A percentile compares a stretch with the other conserved stretches of the same genome.
phyloP scores from a whole-genome alignment of 805 yeast genomes.

The Pichia manshurica region DNA sequence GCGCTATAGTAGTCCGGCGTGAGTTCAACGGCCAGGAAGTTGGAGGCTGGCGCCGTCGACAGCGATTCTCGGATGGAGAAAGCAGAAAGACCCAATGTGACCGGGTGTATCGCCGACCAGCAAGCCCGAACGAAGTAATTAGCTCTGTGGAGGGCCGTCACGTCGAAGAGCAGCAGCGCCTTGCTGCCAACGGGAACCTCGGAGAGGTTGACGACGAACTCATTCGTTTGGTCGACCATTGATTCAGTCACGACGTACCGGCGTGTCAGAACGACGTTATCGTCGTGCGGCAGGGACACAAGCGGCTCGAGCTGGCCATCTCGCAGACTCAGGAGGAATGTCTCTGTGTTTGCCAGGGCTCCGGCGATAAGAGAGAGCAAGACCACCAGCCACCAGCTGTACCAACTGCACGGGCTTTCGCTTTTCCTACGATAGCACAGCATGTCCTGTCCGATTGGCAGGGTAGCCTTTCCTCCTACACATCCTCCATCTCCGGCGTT shows the following conservation, averaged over 20 bases:
- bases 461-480: too few relatives aligned
- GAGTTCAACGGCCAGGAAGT: background rate
- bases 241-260: background rate
- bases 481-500: too few relatives aligned
- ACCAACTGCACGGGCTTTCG: too few relatives aligned
- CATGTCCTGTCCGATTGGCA: background rate
- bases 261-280: too few relatives aligned
- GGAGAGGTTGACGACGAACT: background rate
- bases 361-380: background rate
- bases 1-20: too few relatives aligned
- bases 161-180: background rate
- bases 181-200: background rate
- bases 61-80: background rate
- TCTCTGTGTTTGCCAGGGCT: constrained; percentile 22
- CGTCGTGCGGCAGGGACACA: background rate
- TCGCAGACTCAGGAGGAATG: constrained; percentile 10
- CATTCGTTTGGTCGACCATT: background rate
- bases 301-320: background rate
- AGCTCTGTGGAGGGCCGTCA: background rate
- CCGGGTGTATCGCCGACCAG: constrained; percentile 27
- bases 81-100: constrained; percentile 7
- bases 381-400: background rate
- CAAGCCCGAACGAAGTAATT: constrained; percentile 12
- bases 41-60: background rate
- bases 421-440: background rate